Evolutionary conservation across 2,329 filamentous ascomycete species (phyloP), one percentile per base, ranked within the genome.

Genomic region (Didymella arachidicola): DNA sequence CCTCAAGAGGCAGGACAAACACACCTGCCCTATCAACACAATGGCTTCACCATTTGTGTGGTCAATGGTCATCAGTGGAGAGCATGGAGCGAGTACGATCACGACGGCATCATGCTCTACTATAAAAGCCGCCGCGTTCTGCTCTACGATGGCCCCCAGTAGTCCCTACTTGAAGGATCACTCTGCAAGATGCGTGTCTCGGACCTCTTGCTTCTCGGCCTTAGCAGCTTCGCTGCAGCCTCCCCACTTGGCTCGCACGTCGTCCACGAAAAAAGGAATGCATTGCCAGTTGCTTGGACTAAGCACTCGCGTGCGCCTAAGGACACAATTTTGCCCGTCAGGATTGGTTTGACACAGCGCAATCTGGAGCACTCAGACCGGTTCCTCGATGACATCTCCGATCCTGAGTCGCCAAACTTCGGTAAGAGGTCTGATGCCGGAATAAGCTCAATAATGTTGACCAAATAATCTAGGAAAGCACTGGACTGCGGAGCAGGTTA

Each of bases 361-460:
- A 66, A 66, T n/a, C 38, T 66, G 32, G 60, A 66, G 22, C 53
- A 63, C 11, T 54, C 50, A n/a, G 60, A 64, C 19, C 57, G 47
- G 4, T 61, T 58, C n/a, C 56, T 66, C 5, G 50, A 57, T 1
- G 64, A 66, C 19, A 62, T 66, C 36, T 62, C 62, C 6, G 57
- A 66, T 44, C 64, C 62, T 34, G 62, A 64, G 22, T 66, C 64
- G 11, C 55, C 55, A 4, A 66, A 64, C 14, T 66, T 63, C 29
- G 62, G 64, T 63, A 50, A 61, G 46, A 19, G 5, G 7, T 4
- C 5, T 1, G 14, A 5, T 10, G 1, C 10, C 14, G 1, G 7
- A 1, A 18, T 4, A n/a, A 8, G 12, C 3, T 47, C 18, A 12
- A 7, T 7, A 8, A n/a, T 8, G 29, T 12, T 54, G 19, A 44